Evolutionary conservation across 2,329 filamentous ascomycete species (phyloP), one percentile per base, ranked within the genome.

Genomic region (Colletotrichum endophyticum): DNA sequence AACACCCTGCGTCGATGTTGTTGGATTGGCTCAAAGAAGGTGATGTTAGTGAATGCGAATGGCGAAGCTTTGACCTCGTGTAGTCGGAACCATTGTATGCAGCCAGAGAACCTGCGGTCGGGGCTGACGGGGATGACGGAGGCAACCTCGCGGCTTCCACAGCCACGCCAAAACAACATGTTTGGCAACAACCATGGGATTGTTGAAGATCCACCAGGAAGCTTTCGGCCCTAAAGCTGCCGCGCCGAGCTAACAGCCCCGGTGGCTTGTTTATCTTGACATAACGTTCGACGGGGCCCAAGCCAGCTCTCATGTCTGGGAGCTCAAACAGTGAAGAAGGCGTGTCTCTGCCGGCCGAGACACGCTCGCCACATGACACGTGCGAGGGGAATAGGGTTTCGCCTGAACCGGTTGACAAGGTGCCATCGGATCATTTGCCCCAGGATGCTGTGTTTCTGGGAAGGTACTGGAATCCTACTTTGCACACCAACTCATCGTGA

Each of bases 1-100:
- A 74, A 67, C 72, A 73, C 78, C 73, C 77, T 78, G 66, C 72
- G 39, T 77, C 70, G 56, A 77, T 69, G 71, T 73, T 57, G 61
- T 73, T 16, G 76, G 72, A 74, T 76, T 76, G 70, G 74, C 64
- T 77, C 59, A 69, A 77, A 69, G 63, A 61, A 62, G 49, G 19
- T 25, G 3, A 56, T 39, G 61, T 69, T 39, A 28, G 36, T 36
- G 32, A 61, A 44, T 36, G 62, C 64, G 62, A 36, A 49, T 73
- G 66, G 30, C 28, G 59, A 61, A 66, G 36, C 66, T 59, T 70
- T 62, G 66, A 66, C 36, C 72, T 70, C 53, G 59, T 68, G 70
- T 62, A 44, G 59, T 69, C 66, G 70, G 69, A 61, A 68, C 68
- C 64, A 66, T 76, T 68, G 69, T 62, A 61, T 76, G 69, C 66